Conservation (phyloP, 768 basidiomycete species). For the Rhizopogon salebrosus region DNA sequence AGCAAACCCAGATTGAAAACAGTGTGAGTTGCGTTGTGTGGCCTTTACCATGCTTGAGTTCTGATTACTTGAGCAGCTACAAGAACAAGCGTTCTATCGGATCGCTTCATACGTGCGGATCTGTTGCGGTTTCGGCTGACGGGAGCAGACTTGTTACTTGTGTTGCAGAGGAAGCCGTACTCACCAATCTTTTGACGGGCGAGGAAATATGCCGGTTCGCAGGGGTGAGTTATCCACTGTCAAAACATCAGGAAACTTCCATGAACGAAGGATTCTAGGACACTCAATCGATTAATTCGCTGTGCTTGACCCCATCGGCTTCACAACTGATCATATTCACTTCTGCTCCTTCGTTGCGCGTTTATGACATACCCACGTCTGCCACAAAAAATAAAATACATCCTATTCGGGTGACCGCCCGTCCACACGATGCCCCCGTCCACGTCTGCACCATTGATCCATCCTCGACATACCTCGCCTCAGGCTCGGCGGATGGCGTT, state of each 20-base stretch:
- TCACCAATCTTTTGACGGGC: conserved; percentile 78
- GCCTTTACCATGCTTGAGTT: background rate
- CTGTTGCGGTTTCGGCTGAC: conserved; percentile 74
- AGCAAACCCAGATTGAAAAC: background rate
- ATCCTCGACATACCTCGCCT: conserved; percentile 86
- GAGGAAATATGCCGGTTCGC: conserved; percentile 73
- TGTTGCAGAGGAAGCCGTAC: conserved; percentile 76
- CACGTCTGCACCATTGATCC: conserved; percentile 84
- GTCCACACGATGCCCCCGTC: conserved; percentile 91
- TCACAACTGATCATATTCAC: conserved; percentile 78
- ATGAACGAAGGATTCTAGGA: conserved; percentile 47
- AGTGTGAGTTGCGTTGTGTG: background rate
- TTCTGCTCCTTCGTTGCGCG: conserved; percentile 71
- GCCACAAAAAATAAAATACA: conserved; percentile 46
- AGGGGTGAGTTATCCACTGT: conserved; percentile 53
- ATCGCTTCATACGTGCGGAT: conserved; percentile 86
- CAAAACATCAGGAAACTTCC: background rate
- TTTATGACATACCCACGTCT: conserved; percentile 71
- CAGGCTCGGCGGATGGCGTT: conserved; percentile 92
- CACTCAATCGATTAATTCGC: conserved; percentile 75
- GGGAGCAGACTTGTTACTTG: conserved; percentile 80
- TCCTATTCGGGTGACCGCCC: conserved; percentile 71
- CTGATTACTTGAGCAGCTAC: conserved; percentile 43
- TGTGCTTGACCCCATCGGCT: conserved; percentile 75
- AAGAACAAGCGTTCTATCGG: conserved; percentile 68